Evolutionary conservation across 495 filamentous ascomycete species (phyloP), one percentile per base, ranked within the genome.

Genomic region (Aspergillus avenaceus): DNA sequence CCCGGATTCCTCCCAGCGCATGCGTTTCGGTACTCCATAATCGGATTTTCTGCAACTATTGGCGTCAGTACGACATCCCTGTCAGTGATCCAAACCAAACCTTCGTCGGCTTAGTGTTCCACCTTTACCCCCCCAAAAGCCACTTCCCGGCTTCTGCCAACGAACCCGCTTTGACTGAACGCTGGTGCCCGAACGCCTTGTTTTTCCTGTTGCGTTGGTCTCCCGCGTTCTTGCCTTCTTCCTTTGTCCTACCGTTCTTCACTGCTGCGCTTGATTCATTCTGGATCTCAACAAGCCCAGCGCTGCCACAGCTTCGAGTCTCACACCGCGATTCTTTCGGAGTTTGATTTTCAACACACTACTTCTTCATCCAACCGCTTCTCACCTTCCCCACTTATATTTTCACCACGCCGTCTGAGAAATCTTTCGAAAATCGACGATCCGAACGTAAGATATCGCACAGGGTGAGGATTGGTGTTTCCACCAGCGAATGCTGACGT

Each of bases 161-260:
- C 63, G 58, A 66, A 64, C 59, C 43, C 57, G 55, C 56, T 54
- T 53, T 50, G 53, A 55, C 56, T 57, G 49, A 54, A 61, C 66
- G 54, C 69, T 72, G 61, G 52, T 73, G 67, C 67, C 67, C 67
- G 66, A 71, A 67, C 64, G 59, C 67, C 68, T 65, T 67, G 64
- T 67, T 66, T 69, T 40, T 53, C 54, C 45, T 53, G 55, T 59
- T 58, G 59, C 48, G 60, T 59, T 61, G 59, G 56, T 63, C 57
- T 54, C 47, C 41, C 62, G 47, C 59, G 47, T 37, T 49, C 49
- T 50, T 34, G 13, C 37, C 46, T 56, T 42, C 19, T 38, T 38
- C 42, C 22, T 38, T 47, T 23, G 32, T 12, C 41, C 34, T 42
- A 26, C 38, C 9, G 48, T 23, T 41, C 37, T 51, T 27, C 18